Base-by-base conservation (phyloP, 2,329 filamentous ascomycete genomes). In the Cladorrhinum sp. region DNA sequence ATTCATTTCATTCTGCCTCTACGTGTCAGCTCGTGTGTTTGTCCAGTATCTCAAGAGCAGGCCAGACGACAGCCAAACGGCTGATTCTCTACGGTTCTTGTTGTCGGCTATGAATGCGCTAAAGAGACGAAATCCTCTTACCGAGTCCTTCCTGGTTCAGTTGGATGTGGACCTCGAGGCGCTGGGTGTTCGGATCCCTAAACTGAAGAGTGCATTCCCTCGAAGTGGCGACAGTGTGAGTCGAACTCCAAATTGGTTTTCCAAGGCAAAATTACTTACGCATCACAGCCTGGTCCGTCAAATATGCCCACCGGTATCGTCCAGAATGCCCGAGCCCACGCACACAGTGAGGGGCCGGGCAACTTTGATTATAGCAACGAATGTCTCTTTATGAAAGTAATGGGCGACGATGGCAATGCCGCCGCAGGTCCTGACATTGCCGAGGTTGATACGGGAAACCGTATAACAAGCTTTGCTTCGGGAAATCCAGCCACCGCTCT, bases 21-120 rank as follows among this genome's bases (percentile, higher is more conserved):
- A 97, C 69, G 93, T 98, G n/a, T 90, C 94, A 10, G 91, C 94
- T 21, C 86, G 95, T 56, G 94, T 98, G 0, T 98, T 98, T 71
- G 89, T 98, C 7, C 94, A 98, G 73, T 97, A 96, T 70, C 81
- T 98, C n/a, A 97, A 96, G 75, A 95, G 90, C 60, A 84, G 89
- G n/a, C 92, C 93, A 0, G 88, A 94, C 28, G 94, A 98, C 73
- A 86, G 82, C 70, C 90, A 86, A 73, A 90, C 86, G 66, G 86
- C 81, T 18, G 89, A 94, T 59, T 93, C 92, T 0, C 78, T 98
- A n/a, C 88, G 93, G 59, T 98, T 99, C 72, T 82, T 98, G 16
- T 82, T 98, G 1, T 87, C 89, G 20, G 93, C 94, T 4, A 96
- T 99, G 87, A 90, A 92, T 66, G 92, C 91, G 3, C 76, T 98